Percentiles rank a stretch among this genome's conserved stretches.
Conservation (phyloP, 192 early-diverging fungal species). For the Paraglomus brasilianum region DNA sequence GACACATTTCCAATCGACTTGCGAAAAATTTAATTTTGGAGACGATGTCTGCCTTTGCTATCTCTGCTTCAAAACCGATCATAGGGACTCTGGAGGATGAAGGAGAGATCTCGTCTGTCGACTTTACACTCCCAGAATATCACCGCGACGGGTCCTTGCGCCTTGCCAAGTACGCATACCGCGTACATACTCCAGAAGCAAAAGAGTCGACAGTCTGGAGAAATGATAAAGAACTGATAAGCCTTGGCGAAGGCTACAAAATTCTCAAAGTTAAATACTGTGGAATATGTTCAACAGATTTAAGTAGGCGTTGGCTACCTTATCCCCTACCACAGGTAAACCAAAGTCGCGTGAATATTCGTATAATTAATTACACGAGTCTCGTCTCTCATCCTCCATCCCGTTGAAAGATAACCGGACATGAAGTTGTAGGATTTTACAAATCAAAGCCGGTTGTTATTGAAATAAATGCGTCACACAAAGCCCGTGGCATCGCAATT, state of each 20-base stretch:
- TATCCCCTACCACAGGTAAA: slow-evolving; percentile 2
- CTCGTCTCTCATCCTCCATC: background rate
- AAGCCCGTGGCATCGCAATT: background rate
- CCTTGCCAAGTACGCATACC: background rate
- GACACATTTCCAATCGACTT: too few species aligned
- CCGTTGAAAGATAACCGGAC: background rate
- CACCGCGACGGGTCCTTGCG: background rate
- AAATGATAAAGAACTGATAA: slow-evolving; percentile 12
- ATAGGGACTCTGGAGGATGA: background rate
- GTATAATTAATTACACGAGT: background rate
- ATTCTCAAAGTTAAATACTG: slow-evolving; percentile 6
- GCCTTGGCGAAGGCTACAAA: background rate
- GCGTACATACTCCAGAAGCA: background rate
- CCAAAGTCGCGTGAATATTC: background rate
- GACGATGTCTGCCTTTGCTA: too few species aligned
- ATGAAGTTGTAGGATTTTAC: slow-evolving; percentile 5
- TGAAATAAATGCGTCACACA: slow-evolving; percentile 8
- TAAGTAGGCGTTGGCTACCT: background rate
- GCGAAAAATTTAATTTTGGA: too few species aligned
- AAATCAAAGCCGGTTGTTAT: slow-evolving; percentile 12
- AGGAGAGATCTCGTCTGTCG: background rate
- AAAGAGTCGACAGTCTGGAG: background rate
- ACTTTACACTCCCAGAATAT: slow-evolving; percentile 11
- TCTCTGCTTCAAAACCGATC: too few species aligned
- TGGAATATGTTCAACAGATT: slow-evolving; percentile 8